A percentile compares a stretch with the other conserved stretches of the same genome.
Evolutionary conservation across 331 rosid species (phyloP).

Genomic region (Pyracantha coccinea): DNA sequence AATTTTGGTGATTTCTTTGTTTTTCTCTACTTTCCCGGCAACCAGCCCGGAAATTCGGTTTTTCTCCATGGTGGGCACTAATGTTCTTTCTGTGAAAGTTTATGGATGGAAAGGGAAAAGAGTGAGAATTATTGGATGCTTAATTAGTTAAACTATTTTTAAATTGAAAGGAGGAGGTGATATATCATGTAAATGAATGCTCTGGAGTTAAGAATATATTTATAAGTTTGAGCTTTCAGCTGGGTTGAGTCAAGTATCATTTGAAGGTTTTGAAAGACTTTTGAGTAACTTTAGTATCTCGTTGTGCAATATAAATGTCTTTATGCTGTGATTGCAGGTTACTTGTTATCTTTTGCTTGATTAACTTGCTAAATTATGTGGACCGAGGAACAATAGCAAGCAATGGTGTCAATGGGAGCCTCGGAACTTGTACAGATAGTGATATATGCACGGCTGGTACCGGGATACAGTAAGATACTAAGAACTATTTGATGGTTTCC

Average conservation of each 20-base stretch:
- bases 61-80: not conserved
- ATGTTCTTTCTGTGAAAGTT: not conserved
- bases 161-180: not conserved
- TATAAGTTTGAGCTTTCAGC: not conserved
- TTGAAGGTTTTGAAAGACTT: not conserved
- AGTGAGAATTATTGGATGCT: not conserved
- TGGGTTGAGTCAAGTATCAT: not conserved
- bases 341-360: slow-evolving; percentile 56
- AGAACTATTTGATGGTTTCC: slow-evolving; percentile 20
- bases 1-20: not conserved
- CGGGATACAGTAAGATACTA: slow-evolving; percentile 69
- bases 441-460: slow-evolving; percentile 59
- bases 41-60: not conserved
- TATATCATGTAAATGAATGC: not conserved
- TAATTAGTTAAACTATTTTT: not conserved
- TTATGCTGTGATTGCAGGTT: slow-evolving; percentile 33
- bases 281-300: not conserved
- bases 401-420: slow-evolving; percentile 81
- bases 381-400: slow-evolving; percentile 94
- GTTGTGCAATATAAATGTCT: not conserved
- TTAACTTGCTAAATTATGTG: slow-evolving; percentile 72
- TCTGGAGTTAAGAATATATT: not conserved
- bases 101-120: not conserved
- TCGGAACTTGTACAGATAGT: slow-evolving; percentile 38
- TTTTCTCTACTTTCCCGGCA: no score